These are phyloP conservation scores for Schwanniomyces etchellsii DNA, from an alignment of 1,139 yeast genomes.

Conservation along the genomic window DNA sequence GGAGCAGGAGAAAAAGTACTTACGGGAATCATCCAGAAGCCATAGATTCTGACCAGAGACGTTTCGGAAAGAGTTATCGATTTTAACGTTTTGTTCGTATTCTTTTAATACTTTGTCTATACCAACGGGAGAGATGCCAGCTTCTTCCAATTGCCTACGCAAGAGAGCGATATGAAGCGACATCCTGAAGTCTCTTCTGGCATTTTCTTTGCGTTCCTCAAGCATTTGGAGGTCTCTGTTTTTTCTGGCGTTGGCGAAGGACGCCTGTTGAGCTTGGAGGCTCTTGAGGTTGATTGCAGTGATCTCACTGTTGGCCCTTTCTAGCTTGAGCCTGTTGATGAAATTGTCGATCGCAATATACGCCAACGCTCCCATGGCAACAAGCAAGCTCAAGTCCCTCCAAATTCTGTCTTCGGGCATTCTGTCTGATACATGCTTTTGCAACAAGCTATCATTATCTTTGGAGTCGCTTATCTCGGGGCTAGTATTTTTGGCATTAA, in stretches of 20 bases:
- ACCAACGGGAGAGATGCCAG: slow-evolving; percentile 47
- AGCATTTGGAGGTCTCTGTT: slow-evolving; percentile 41
- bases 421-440: too few relatives aligned
- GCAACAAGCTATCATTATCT: too few relatives aligned
- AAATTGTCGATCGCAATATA: slow-evolving; percentile 52
- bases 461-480: too few relatives aligned
- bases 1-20: slow-evolving; percentile 8
- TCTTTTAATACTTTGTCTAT: slow-evolving; percentile 48
- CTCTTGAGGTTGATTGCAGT: slow-evolving; percentile 38
- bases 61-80: slow-evolving; percentile 49
- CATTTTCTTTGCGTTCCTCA: slow-evolving; percentile 42
- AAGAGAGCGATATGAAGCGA: slow-evolving; percentile 59
- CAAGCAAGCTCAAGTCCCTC: slow-evolving; percentile 26
- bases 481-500: too few relatives aligned
- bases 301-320: slow-evolving; percentile 33
- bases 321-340: slow-evolving; percentile 34
- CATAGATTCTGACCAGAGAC: slow-evolving; percentile 53
- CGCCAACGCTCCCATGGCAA: slow-evolving; percentile 36
- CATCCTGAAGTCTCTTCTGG: slow-evolving; percentile 54
- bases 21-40: slow-evolving; percentile 48
- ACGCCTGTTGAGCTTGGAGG: slow-evolving; percentile 38
- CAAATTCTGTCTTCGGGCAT: slow-evolving; percentile 8
- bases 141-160: slow-evolving; percentile 49
- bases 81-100: slow-evolving; percentile 50
- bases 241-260: slow-evolving; percentile 38